phyloP scores from a whole-genome alignment of 768 basidiomycete species.

The Xerocomellus dryophilus region DNA sequence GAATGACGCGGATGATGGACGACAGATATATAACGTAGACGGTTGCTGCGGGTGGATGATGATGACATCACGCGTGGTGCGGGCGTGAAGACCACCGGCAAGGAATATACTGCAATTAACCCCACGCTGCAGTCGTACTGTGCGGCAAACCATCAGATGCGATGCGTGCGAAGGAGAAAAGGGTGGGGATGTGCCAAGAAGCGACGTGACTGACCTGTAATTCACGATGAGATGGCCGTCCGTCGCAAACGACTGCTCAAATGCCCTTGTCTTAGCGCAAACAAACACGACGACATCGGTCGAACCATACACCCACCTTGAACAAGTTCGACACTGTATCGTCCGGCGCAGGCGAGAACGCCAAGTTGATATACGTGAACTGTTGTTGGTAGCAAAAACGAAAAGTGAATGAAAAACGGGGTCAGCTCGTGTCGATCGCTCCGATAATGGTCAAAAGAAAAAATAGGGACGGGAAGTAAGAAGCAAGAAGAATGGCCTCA shows the following conservation, averaged over 20 bases:
- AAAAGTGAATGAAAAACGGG: conserved; percentile 17
- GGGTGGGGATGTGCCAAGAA: too few species aligned
- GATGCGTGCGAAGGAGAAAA: not conserved
- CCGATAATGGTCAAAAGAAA: not conserved
- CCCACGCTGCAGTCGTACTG: conserved; percentile 67
- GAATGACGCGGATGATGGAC: not conserved
- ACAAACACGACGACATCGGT: not conserved
- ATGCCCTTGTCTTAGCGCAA: not conserved
- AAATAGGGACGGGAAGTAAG: not conserved
- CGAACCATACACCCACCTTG: conserved; percentile 42
- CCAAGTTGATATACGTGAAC: conserved; percentile 78
- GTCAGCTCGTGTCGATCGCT: conserved; percentile 1
- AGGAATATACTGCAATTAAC: conserved; percentile 31
- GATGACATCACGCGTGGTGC: not conserved
- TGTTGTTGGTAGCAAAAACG: conserved; percentile 2
- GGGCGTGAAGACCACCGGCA: not conserved
- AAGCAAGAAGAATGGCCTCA: conserved; percentile 19
- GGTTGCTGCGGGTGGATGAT: not conserved
- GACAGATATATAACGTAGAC: conserved; percentile 3
- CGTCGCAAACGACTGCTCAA: conserved; percentile 71
- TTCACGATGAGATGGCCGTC: conserved; percentile 90
- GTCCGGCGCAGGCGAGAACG: conserved; percentile 75
- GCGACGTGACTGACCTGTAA: conserved; percentile 59
- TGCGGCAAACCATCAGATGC: conserved; percentile 2
- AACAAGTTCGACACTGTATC: conserved; percentile 70